Evolutionary conservation across 257 asterid species (phyloP), one percentile per base, ranked within the genome.

Genomic region (Solanum piurae): DNA sequence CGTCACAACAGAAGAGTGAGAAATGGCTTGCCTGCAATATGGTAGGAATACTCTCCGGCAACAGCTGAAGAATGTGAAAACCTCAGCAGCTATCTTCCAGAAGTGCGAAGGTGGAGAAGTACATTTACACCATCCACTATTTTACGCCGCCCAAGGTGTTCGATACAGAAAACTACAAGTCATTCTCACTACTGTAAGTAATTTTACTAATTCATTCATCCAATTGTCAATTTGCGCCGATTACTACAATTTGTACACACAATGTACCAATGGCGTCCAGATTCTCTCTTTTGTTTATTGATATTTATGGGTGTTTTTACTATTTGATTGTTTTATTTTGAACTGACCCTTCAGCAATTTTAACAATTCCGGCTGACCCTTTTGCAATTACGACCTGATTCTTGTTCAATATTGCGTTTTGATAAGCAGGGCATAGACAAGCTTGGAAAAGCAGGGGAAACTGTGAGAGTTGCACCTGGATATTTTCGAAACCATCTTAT

Each of bases 381-480:
- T 77, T 25, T 36, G 29, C 82, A 74, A 37, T 82, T 44, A 12
- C 29, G 29, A 10, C 49, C 82, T 34, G 49, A 34, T 36, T 34
- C 29, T 36, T 62, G 23, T 29, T 21, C 33, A 62, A 69, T 36
- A 29, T 27, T 82, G 34, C 12, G 73, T 87, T 82, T 29, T 12
- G 4, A 20, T 52, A 75, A 85, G 33, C 71, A 90, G 89, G 77
- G 86, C 38, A 86, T 95, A 85, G 94, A 92, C 84, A 95, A 97
- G 91, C 99, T 97, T 25, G 99, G 99, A 23, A 95, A 87, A 91
- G 94, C 96, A 33, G 99, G 99, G 37, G 99, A 97, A 83, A 97
- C 98, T 5, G 99, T 95, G 34, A 94, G 94, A 93, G 99, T 97
- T n/a, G 98, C 98, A 73, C 98, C 99, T 1, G 99, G 99, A 27